Evolutionary conservation across 345 rosid genomes (phyloP).

Genomic region (Hypericum perforatum): DNA sequence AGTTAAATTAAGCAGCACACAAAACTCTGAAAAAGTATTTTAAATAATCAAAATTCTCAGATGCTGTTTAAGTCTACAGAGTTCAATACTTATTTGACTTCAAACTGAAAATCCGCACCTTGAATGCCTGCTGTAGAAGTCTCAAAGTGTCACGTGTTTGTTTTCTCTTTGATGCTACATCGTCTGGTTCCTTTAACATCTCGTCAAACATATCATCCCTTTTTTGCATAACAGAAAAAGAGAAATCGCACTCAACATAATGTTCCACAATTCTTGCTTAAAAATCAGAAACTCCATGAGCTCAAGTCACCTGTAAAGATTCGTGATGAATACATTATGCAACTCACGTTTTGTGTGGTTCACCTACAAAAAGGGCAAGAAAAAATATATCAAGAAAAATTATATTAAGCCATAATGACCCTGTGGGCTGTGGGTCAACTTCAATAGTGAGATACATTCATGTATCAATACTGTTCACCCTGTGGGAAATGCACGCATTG

Average conservation of each 20-base stretch:
- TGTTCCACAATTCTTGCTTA: neutral
- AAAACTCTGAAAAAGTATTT: neutral
- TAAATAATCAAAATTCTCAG: neutral
- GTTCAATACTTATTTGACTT: neutral
- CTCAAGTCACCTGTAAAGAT: slow-evolving; percentile 20
- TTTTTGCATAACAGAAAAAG: slow-evolving; percentile 1
- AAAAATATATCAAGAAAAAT: neutral
- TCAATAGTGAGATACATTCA: too few relatives aligned
- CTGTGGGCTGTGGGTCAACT: too few relatives aligned
- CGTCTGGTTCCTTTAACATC: slow-evolving; percentile 30
- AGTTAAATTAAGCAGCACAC: too few relatives aligned
- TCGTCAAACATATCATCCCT: slow-evolving; percentile 31
- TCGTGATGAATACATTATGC: slow-evolving; percentile 23
- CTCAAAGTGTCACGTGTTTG: slow-evolving; percentile 9
- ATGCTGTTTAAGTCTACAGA: neutral
- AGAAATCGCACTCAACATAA: neutral
- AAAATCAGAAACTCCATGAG: neutral
- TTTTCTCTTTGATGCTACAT: slow-evolving; percentile 16
- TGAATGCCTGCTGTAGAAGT: slow-evolving; percentile 26
- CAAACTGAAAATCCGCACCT: slow-evolving; percentile 19
- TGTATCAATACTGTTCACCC: too few relatives aligned
- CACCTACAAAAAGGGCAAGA: slow-evolving; percentile 14
- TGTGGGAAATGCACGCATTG: too few relatives aligned
- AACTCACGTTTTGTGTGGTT: slow-evolving; percentile 29
- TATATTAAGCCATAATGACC: neutral